A percentile compares a stretch with the other conserved stretches of the same genome.
These are phyloP conservation scores for Plectosphaerella cucumerina DNA, from an alignment of 2,329 filamentous ascomycete species.

Conservation along the genomic window DNA sequence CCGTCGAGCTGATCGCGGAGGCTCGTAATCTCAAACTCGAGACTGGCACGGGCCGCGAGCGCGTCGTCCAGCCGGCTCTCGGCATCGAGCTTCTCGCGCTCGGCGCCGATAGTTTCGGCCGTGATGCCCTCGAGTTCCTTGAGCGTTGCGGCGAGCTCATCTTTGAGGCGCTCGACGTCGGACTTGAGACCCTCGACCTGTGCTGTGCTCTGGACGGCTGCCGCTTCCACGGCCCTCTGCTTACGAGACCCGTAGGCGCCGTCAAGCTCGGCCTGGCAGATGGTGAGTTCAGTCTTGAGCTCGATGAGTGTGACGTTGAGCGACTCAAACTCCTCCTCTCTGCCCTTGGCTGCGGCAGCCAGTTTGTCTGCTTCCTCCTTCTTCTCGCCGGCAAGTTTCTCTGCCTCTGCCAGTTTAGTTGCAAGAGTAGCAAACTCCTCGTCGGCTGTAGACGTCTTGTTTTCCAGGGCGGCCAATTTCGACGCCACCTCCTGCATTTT, in stretches of 20 bases:
- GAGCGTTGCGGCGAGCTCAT: slow-evolving; percentile 45
- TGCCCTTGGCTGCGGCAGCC: slow-evolving; percentile 35
- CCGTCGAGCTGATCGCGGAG: slow-evolving; percentile 34
- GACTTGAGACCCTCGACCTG: slow-evolving; percentile 40
- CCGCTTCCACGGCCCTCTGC: slow-evolving; percentile 54
- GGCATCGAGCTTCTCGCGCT: slow-evolving; percentile 45
- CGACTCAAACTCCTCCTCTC: slow-evolving; percentile 46
- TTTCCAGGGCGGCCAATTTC: slow-evolving; percentile 18
- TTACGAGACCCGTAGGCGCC: slow-evolving; percentile 56
- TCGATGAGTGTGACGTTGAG: slow-evolving; percentile 50
- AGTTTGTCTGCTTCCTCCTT: slow-evolving; percentile 36
- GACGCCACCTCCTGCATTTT: slow-evolving; percentile 29
- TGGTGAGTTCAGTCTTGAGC: slow-evolving; percentile 58
- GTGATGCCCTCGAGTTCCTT: slow-evolving; percentile 51
- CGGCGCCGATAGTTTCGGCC: slow-evolving; percentile 44
- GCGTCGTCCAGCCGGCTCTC: slow-evolving; percentile 38
- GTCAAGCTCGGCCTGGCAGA: slow-evolving; percentile 58
- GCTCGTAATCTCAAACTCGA: slow-evolving; percentile 33
- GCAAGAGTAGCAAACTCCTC: slow-evolving; percentile 31
- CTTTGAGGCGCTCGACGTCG: slow-evolving; percentile 46
- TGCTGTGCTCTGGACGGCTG: slow-evolving; percentile 45
- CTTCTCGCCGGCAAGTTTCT: slow-evolving; percentile 25
- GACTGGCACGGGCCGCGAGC: slow-evolving; percentile 24
- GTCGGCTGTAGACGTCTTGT: slow-evolving; percentile 36
- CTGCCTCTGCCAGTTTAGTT: slow-evolving; percentile 25